Percentiles rank a stretch among this genome's conserved stretches.
Evolutionary conservation across 306 rosid genomes (phyloP).

Genomic region (Trifolium fragiferum): DNA sequence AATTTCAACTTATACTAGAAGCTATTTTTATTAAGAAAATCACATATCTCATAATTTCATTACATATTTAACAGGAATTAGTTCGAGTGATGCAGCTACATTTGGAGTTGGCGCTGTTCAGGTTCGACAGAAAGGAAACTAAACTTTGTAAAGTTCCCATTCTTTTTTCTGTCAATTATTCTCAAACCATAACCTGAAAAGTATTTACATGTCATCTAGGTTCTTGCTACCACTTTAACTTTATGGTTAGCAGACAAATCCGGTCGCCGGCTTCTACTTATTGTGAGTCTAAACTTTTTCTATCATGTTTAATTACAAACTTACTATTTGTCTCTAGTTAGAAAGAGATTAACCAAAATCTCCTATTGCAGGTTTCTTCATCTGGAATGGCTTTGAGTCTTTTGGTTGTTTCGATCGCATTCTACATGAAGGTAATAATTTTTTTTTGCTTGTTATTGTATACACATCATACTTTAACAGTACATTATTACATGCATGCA

Average conservation of each 20-base stretch:
- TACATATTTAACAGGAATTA: slow-evolving; percentile 60
- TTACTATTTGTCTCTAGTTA: slow-evolving; percentile 33
- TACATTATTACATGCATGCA: background rate
- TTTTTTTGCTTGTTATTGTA: slow-evolving; percentile 17
- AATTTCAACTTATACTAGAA: background rate
- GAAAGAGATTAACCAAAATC: slow-evolving; percentile 23
- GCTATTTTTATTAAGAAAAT: background rate
- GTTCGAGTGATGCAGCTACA: slow-evolving; percentile 78
- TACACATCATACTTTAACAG: background rate
- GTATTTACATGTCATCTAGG: slow-evolving; percentile 56
- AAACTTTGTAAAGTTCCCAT: slow-evolving; percentile 44
- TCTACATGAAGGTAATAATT: slow-evolving; percentile 71
- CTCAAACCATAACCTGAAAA: slow-evolving; percentile 44
- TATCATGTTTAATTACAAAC: slow-evolving; percentile 19
- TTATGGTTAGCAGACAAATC: slow-evolving; percentile 88
- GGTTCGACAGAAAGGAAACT: slow-evolving; percentile 55
- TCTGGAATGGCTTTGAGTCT: slow-evolving; percentile 79
- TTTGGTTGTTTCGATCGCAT: slow-evolving; percentile 70
- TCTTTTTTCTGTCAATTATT: slow-evolving; percentile 36
- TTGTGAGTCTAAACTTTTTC: slow-evolving; percentile 61
- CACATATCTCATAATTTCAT: slow-evolving; percentile 32
- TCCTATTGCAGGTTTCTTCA: slow-evolving; percentile 76
- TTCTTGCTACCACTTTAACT: slow-evolving; percentile 77
- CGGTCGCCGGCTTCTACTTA: slow-evolving; percentile 89
- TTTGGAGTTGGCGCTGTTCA: slow-evolving; percentile 88